These are phyloP conservation scores for Talaromyces liani DNA, from an alignment of 495 filamentous ascomycete genomes.

Conservation along the genomic window DNA sequence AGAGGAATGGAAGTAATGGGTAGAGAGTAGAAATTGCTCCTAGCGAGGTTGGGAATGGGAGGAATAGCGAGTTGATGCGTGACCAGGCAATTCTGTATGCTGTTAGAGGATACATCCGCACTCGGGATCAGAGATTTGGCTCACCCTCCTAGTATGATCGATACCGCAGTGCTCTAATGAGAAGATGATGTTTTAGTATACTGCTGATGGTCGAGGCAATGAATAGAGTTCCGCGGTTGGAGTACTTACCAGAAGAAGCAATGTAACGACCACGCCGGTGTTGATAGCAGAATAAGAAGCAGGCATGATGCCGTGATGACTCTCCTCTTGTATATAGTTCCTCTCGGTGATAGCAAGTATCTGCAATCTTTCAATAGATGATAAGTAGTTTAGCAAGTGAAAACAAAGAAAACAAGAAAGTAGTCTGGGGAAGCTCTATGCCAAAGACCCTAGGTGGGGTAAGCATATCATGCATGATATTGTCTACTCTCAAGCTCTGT, in stretches of 20 bases:
- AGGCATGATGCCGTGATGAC: background rate
- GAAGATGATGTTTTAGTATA: background rate
- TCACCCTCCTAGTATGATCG: constrained; percentile 5
- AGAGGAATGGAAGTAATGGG: constrained; percentile 12
- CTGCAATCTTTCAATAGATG: background rate
- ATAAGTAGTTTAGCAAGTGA: background rate
- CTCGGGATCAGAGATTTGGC: background rate
- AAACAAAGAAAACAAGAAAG: background rate
- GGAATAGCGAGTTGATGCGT: constrained; percentile 15
- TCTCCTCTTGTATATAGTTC: background rate
- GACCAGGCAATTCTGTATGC: constrained; percentile 23
- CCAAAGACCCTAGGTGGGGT: constrained; percentile 1
- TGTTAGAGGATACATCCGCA: background rate
- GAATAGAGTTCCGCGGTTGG: background rate
- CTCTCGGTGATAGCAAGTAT: background rate
- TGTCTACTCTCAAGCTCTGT: background rate
- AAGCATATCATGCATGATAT: background rate
- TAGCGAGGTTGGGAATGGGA: constrained; percentile 22
- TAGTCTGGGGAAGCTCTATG: background rate
- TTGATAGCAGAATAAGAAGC: background rate
- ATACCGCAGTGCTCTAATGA: constrained; percentile 2
- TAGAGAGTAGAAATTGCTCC: constrained; percentile 21
- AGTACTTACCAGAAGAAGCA: constrained; percentile 2
- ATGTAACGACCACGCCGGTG: constrained; percentile 2
- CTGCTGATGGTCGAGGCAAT: background rate